Percentiles rank a stretch among this genome's conserved stretches.
Conservation (phyloP, 257 asterid species). For the Haberlea rhodopensis region DNA sequence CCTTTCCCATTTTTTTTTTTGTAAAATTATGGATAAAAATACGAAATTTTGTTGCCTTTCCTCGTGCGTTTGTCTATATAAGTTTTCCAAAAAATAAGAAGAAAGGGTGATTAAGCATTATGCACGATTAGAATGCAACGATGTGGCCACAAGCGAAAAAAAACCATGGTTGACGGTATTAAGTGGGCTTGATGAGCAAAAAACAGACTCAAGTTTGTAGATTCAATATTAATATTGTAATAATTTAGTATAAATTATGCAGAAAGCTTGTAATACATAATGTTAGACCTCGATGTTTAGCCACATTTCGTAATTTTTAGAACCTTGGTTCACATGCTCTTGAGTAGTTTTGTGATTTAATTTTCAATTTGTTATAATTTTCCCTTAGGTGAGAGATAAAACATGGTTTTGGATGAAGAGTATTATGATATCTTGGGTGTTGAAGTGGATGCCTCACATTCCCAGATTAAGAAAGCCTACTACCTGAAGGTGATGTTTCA, state of each 20-base stretch:
- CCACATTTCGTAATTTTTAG: not conserved
- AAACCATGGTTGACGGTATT: not conserved
- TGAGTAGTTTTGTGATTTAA: slow-evolving; percentile 16
- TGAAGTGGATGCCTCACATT: slow-evolving; percentile 50
- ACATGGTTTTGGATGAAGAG: slow-evolving; percentile 64
- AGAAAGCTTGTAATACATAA: not conserved
- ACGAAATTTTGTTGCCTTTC: not conserved
- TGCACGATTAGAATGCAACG: not conserved
- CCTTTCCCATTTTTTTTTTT: too few species aligned
- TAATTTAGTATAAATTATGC: not conserved
- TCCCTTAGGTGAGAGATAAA: slow-evolving; percentile 30
- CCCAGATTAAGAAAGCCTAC: slow-evolving; percentile 78
- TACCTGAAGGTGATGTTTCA: slow-evolving; percentile 52
- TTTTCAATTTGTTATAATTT: not conserved
- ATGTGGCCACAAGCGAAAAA: not conserved
- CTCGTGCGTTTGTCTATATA: not conserved
- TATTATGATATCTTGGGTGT: slow-evolving; percentile 76
- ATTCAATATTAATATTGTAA: not conserved
- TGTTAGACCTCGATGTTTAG: not conserved
- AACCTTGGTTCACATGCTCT: not conserved
- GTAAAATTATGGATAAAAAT: not conserved
- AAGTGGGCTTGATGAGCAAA: not conserved
- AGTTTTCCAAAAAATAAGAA: not conserved
- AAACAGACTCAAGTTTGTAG: not conserved
- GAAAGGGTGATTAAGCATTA: not conserved